Evolutionary conservation across 805 yeast species (phyloP).

Genomic region (Yarrowia yakushimensis): DNA sequence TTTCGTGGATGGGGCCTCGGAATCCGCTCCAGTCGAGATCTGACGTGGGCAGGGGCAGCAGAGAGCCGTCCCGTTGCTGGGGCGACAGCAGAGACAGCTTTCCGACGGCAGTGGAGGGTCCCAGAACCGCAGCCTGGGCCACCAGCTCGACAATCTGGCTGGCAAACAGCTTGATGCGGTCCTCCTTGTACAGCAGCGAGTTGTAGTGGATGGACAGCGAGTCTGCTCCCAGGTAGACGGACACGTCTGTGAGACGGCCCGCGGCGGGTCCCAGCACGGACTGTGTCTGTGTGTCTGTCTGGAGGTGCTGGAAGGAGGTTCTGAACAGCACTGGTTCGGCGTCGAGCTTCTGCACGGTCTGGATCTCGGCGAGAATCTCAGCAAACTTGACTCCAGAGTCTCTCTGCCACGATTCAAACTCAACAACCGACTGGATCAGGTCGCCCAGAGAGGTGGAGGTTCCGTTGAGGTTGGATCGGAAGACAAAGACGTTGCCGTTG

Average conservation of each 20-base stretch:
- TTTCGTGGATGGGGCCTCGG: conserved; percentile 95
- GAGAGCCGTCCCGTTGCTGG: conserved; percentile 46
- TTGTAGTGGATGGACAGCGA: conserved; percentile 59
- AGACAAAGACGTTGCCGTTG: conserved; percentile 49
- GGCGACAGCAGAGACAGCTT: conserved; percentile 64
- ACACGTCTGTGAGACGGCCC: conserved; percentile 51
- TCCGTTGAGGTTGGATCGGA: conserved; percentile 54
- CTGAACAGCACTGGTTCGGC: conserved; percentile 61
- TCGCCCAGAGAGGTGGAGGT: conserved; percentile 45
- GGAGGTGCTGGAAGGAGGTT: conserved; percentile 30
- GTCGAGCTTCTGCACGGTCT: conserved; percentile 49
- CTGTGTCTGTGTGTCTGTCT: conserved; percentile 21
- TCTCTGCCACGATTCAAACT: conserved; percentile 35
- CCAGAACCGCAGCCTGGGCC: conserved; percentile 29
- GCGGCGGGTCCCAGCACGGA: conserved; percentile 26
- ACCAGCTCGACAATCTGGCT: conserved; percentile 47
- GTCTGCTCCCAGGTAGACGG: conserved; percentile 44
- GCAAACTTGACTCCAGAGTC: conserved; percentile 47
- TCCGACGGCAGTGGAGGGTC: conserved; percentile 38
- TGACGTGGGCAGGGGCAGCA: conserved; percentile 81
- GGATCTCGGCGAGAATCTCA: conserved; percentile 53
- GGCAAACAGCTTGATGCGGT: conserved; percentile 65
- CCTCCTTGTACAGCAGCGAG: conserved; percentile 64
- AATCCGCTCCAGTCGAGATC: conserved; percentile 88
- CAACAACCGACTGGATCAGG: conserved; percentile 47